Conservation (phyloP, 768 basidiomycete genomes). For the Asterophora lycoperdoides region DNA sequence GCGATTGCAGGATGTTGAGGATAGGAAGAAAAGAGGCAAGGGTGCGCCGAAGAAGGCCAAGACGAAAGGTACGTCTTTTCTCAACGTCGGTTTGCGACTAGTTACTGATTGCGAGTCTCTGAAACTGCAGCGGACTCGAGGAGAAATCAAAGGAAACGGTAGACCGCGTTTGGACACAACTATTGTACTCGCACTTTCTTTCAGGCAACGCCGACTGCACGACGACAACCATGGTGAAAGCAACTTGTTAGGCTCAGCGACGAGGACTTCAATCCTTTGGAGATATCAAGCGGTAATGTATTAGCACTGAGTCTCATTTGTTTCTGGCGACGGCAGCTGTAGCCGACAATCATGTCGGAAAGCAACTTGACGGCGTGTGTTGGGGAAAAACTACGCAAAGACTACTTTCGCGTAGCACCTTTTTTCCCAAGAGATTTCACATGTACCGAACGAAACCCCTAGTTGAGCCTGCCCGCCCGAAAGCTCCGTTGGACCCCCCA, state of each 20-base stretch:
- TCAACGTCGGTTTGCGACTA: background rate
- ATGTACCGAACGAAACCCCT: background rate
- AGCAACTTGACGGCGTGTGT: too few species aligned
- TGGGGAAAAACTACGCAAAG: too few species aligned
- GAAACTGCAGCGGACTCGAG: constrained; percentile 45
- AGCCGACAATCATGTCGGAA: too few species aligned
- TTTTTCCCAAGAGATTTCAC: background rate
- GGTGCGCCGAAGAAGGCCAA: constrained; percentile 81
- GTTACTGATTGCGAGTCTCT: constrained; percentile 1
- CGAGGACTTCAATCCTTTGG: too few species aligned
- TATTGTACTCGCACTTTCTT: too few species aligned
- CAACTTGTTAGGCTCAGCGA: too few species aligned
- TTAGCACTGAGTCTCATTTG: background rate
- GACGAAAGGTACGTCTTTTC: constrained; percentile 46
- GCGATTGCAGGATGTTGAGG: constrained; percentile 63
- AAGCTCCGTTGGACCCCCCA: background rate
- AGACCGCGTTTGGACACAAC: constrained; percentile 9
- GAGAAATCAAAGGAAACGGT: constrained; percentile 41
- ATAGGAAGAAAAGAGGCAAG: constrained; percentile 72
- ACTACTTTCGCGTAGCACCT: too few species aligned
- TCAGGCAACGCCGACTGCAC: too few species aligned
- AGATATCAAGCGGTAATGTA: too few species aligned
- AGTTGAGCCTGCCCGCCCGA: background rate
- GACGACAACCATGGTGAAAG: too few species aligned
- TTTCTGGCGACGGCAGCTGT: background rate